phyloP scores from a whole-genome alignment of 768 basidiomycete species.

The Termitomyces sp. region DNA sequence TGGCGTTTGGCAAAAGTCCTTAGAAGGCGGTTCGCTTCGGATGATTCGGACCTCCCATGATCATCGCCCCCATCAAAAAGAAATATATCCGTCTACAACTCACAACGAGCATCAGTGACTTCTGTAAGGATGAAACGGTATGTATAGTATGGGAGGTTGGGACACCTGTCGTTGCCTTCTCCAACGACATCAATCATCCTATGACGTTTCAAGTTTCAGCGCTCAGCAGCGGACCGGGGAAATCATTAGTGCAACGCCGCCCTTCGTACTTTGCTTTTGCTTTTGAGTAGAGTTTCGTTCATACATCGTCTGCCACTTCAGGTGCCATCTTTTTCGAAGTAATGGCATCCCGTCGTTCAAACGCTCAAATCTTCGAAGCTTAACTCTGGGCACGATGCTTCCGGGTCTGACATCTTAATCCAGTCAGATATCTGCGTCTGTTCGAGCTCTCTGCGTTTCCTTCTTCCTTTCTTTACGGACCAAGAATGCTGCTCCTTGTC shows the following conservation, averaged over 20 bases:
- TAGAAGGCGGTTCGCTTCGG: background rate
- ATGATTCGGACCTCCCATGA: background rate
- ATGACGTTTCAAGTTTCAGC: background rate
- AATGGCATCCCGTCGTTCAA: background rate
- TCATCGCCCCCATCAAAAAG: background rate
- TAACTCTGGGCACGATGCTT: background rate
- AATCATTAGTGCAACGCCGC: background rate
- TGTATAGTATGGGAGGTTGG: background rate
- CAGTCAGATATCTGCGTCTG: background rate
- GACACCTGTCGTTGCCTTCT: constrained; percentile 4
- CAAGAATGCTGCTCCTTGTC: background rate
- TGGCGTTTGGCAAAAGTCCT: background rate
- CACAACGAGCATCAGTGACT: constrained; percentile 4
- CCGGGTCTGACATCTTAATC: background rate
- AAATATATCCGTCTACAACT: no score
- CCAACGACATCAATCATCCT: background rate
- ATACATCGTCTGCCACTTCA: background rate
- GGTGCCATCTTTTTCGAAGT: background rate
- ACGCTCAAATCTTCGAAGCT: no score
- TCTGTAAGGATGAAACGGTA: constrained; percentile 9
- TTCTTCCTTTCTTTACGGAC: background rate
- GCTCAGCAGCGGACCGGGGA: background rate
- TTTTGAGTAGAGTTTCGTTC: background rate
- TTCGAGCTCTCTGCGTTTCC: background rate
- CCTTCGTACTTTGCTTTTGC: no score